Evolutionary conservation across 352 stramenopile species (phyloP).

Genomic region (Globisporangium mamillatum): DNA sequence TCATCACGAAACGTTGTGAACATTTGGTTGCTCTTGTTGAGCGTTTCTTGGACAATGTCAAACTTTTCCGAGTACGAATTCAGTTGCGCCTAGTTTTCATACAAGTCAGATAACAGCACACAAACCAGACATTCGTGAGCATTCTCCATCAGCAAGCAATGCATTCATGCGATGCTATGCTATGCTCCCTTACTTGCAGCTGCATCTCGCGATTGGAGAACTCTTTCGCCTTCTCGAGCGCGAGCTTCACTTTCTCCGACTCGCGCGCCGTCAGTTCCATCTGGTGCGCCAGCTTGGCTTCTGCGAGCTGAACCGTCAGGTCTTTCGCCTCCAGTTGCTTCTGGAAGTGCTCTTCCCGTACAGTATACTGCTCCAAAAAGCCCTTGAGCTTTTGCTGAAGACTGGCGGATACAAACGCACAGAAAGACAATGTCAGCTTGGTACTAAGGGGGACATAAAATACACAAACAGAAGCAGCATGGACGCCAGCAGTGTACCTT

Average conservation of each 20-base stretch:
- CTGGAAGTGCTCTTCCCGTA: constrained; percentile 81
- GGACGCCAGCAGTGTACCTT: constrained; percentile 17
- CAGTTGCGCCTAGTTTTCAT: constrained; percentile 42
- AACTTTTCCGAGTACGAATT: constrained; percentile 87
- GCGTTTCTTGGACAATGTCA: constrained; percentile 79
- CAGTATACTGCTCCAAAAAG: constrained; percentile 79
- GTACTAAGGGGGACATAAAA: too few species aligned
- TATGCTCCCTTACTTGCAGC: constrained; percentile 41
- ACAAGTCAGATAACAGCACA: not conserved
- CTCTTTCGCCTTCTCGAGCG: constrained; percentile 79
- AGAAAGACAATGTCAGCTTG: not conserved
- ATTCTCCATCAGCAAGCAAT: not conserved
- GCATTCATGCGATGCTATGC: not conserved
- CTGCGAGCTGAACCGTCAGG: constrained; percentile 71
- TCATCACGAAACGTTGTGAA: constrained; percentile 82
- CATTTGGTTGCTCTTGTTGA: constrained; percentile 86
- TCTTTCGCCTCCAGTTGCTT: constrained; percentile 84
- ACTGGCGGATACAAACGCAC: constrained; percentile 22
- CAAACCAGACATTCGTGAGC: not conserved
- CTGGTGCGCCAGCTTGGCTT: constrained; percentile 81
- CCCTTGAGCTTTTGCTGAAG: constrained; percentile 82
- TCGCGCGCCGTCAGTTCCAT: constrained; percentile 70
- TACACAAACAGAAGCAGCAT: not conserved
- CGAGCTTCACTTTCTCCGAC: constrained; percentile 64
- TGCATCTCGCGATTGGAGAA: constrained; percentile 76